Evolutionary conservation across 495 filamentous ascomycete species (phyloP).

Genomic region (Platismatia glauca): DNA sequence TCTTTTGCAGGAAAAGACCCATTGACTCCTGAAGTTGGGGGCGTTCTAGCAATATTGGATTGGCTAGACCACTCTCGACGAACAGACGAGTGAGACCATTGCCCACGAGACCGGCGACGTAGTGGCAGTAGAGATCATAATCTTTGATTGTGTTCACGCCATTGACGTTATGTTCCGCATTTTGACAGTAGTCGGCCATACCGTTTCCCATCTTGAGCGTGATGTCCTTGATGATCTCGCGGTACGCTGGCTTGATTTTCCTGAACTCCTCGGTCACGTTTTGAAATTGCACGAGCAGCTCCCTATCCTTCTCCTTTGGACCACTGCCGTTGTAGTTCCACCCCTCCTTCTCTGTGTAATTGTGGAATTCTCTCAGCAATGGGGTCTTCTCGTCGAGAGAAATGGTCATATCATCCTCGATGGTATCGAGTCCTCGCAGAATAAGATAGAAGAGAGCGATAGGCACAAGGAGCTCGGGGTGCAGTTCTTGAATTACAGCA

Average conservation of each 20-base stretch:
- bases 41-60: constrained; percentile 70
- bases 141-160: constrained; percentile 77
- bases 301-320: constrained; percentile 87
- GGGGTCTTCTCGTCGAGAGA: constrained; percentile 73
- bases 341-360: constrained; percentile 67
- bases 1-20: constrained; percentile 96
- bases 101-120: constrained; percentile 93
- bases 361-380: constrained; percentile 70
- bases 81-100: constrained; percentile 89
- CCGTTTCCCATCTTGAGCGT: constrained; percentile 93
- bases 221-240: constrained; percentile 86
- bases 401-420: constrained; percentile 98
- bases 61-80: constrained; percentile 78
- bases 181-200: constrained; percentile 90
- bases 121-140: constrained; percentile 94
- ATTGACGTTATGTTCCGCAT: constrained; percentile 65
- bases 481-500: constrained; percentile 88
- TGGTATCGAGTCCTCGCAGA: constrained; percentile 84
- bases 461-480: constrained; percentile 85
- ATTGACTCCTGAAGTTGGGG: constrained; percentile 82
- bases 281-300: constrained; percentile 86
- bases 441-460: constrained; percentile 90
- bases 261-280: constrained; percentile 77
- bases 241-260: constrained; percentile 79
- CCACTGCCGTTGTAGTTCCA: constrained; percentile 85